Evolutionary conservation across 2,329 filamentous ascomycete genomes (phyloP), one percentile per base, ranked within the genome.

Genomic region (Didymella exigua): DNA sequence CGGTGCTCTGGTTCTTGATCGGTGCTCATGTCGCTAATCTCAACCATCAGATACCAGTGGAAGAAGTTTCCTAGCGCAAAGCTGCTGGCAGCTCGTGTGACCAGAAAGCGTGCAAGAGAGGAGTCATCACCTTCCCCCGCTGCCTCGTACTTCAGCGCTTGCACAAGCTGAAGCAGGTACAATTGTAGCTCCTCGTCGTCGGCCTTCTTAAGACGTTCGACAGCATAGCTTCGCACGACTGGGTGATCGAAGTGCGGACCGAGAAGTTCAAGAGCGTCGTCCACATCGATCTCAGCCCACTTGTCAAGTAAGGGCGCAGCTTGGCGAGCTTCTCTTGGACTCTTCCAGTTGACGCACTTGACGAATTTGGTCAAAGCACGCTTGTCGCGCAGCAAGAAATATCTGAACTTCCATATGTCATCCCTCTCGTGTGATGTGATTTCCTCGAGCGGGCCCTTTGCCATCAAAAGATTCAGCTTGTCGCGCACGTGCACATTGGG

Each of bases 1-100:
- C 90, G 89, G 69, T 93, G 89, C 52, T 88, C 86, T 4, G 85
- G 81, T 19, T 86, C 83, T 65, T 93, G 90, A 37, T 91, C 89
- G 3, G 86, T 86, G 61, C 89, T 92, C 33, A 78, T 76, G 72
- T 97, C 93, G 65, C 96, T 91, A 64, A 93, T 96, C 76, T 99
- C 96, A 1, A 99, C 95, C 87, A 97, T 97, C 2, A 99, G 82
- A 74, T 98, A 99, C 95, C 95, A 99, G 74, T 97, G 91, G 49
- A 99, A 86, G 76, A 96, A 96, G 72, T 96, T 99, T 26, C 93
- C 95, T 1, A 99, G 83, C 56, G 89, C 88, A 68, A 97, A 90
- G 69, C 96, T 98, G 58, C 88, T 86, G 13, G 90, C 89, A 3
- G 95, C 96, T 30, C 95, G 86, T 1, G 89, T 86, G 51, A 99